Conservation (phyloP, 805 yeast genomes). For the Myxozyma neglecta region DNA sequence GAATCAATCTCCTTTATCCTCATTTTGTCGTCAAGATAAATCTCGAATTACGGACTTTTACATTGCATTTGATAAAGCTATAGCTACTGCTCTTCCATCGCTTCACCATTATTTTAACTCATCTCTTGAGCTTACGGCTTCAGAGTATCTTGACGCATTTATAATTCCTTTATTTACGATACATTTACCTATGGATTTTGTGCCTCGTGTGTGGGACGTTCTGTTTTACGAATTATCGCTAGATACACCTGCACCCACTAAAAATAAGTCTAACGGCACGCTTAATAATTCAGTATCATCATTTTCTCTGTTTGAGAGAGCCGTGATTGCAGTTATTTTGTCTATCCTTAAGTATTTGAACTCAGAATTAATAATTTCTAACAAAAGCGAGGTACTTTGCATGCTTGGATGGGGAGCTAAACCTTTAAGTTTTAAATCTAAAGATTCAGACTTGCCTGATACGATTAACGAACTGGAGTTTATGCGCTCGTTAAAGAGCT, state of each 20-base stretch:
- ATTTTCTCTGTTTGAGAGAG: constrained; percentile 45
- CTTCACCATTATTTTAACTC: constrained; percentile 53
- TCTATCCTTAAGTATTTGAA: constrained; percentile 54
- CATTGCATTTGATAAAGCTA: constrained; percentile 50
- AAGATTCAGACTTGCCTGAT: constrained; percentile 38
- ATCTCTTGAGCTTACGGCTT: constrained; percentile 45
- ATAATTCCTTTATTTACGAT: constrained; percentile 48
- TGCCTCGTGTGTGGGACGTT: constrained; percentile 56
- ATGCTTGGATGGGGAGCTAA: constrained; percentile 44
- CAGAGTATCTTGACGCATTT: constrained; percentile 47
- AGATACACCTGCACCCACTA: neutral
- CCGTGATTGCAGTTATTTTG: constrained; percentile 54
- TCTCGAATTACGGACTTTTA: constrained; percentile 44
- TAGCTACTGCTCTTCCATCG: constrained; percentile 48
- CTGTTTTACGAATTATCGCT: constrained; percentile 53
- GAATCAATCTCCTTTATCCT: constrained; percentile 40
- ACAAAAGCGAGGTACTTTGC: constrained; percentile 31
- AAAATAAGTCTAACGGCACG: neutral
- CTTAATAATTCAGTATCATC: neutral
- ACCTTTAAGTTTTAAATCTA: constrained; percentile 50
- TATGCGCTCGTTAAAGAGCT: constrained; percentile 8
- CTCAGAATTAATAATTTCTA: constrained; percentile 45
- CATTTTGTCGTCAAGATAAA: constrained; percentile 39
- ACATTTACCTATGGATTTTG: constrained; percentile 49
- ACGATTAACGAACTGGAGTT: constrained; percentile 16